Evolutionary conservation across 805 yeast genomes (phyloP).

Genomic region (Candida mattraensis): DNA sequence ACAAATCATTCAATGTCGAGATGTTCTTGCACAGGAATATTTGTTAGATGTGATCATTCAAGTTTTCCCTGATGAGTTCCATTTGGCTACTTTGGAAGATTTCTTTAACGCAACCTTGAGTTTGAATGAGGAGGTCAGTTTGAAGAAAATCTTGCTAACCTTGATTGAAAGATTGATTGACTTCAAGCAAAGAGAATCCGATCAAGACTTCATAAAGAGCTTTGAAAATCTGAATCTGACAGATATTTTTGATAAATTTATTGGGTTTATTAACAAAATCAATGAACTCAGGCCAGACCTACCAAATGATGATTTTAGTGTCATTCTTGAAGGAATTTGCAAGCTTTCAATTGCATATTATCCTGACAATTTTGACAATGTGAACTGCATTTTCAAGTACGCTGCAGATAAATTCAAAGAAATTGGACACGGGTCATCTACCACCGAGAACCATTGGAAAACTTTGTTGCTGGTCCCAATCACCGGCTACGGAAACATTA

Average conservation of each 20-base stretch:
- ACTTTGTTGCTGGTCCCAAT: constrained; percentile 51
- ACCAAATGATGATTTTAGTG: constrained; percentile 63
- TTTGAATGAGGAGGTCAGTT: constrained; percentile 68
- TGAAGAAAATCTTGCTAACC: constrained; percentile 63
- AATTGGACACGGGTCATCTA: constrained; percentile 17
- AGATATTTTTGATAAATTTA: constrained; percentile 59
- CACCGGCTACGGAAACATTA: constrained; percentile 39
- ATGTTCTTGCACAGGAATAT: constrained; percentile 89
- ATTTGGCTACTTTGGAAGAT: constrained; percentile 66
- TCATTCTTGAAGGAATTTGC: constrained; percentile 64
- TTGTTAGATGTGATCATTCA: constrained; percentile 88
- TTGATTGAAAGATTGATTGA: constrained; percentile 70
- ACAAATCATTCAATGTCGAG: constrained; percentile 90
- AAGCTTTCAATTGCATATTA: constrained; percentile 66
- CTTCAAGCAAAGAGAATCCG: constrained; percentile 44
- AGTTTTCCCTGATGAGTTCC: constrained; percentile 93
- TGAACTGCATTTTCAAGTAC: constrained; percentile 61
- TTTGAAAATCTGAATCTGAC: constrained; percentile 17
- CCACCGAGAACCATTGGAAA: constrained; percentile 29
- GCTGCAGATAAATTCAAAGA: constrained; percentile 41
- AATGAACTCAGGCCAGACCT: constrained; percentile 60
- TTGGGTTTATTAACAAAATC: constrained; percentile 60
- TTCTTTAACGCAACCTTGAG: constrained; percentile 65
- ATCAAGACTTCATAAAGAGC: constrained; percentile 20
- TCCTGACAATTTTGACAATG: constrained; percentile 56